Evolutionary conservation across 2,329 filamentous ascomycete genomes (phyloP).

Genomic region (Cryphonectria parasitica): DNA sequence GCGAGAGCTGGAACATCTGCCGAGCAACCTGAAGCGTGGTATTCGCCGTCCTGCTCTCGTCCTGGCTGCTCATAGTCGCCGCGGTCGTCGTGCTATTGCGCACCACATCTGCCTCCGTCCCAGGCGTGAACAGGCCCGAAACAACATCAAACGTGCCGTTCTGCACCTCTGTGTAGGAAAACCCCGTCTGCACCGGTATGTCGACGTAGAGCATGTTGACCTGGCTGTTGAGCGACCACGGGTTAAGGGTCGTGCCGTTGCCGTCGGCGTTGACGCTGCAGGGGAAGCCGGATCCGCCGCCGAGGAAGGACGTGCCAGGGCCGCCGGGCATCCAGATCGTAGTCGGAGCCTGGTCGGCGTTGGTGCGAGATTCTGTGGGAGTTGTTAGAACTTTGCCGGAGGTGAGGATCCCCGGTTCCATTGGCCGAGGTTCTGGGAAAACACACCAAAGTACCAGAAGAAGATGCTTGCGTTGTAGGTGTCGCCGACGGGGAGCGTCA

Average conservation of each 20-base stretch:
- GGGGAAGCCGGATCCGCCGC: slow-evolving; percentile 55
- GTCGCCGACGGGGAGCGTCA: slow-evolving; percentile 50
- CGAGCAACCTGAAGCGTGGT: slow-evolving; percentile 53
- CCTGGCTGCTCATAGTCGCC: slow-evolving; percentile 51
- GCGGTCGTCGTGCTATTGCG: slow-evolving; percentile 49
- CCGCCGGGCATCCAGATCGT: slow-evolving; percentile 67
- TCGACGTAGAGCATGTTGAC: slow-evolving; percentile 74
- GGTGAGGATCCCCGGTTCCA: neutral
- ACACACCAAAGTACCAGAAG: slow-evolving; percentile 56
- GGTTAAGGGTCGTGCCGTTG: slow-evolving; percentile 55
- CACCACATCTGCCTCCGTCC: slow-evolving; percentile 36
- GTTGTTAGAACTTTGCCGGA: neutral
- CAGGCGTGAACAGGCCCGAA: slow-evolving; percentile 32
- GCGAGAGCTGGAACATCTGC: slow-evolving; percentile 58
- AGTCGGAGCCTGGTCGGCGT: slow-evolving; percentile 57
- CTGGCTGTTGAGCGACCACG: slow-evolving; percentile 65
- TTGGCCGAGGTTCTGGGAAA: no score
- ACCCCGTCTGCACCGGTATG: slow-evolving; percentile 52
- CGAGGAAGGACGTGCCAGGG: slow-evolving; percentile 61
- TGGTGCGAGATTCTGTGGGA: slow-evolving; percentile 47
- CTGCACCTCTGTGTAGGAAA: slow-evolving; percentile 36
- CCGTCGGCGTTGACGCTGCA: slow-evolving; percentile 56
- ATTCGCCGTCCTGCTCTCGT: slow-evolving; percentile 47
- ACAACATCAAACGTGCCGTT: slow-evolving; percentile 32
- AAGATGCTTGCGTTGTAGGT: slow-evolving; percentile 62